These are phyloP conservation scores for Curvularia spicifera DNA, from an alignment of 2,329 filamentous ascomycete species.

Conservation along the genomic window DNA sequence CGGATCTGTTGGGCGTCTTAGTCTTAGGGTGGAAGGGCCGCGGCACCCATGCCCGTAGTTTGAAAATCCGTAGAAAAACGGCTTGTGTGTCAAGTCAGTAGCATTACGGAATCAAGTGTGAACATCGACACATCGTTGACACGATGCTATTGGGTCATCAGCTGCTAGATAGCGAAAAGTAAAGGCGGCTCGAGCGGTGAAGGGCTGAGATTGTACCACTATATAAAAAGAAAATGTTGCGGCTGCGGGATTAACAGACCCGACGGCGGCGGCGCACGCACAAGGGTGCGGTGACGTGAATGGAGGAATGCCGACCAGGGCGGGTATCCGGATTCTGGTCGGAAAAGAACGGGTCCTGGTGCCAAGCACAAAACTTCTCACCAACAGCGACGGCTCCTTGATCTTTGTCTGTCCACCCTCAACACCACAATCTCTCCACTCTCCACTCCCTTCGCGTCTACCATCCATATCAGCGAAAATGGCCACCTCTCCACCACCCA, in stretches of 20 bases:
- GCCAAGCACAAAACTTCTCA: slow-evolving; percentile 31
- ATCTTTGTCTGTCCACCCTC: slow-evolving; percentile 30
- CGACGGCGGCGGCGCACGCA: slow-evolving; percentile 13
- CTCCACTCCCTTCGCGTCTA: slow-evolving; percentile 29
- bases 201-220: background rate
- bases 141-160: background rate
- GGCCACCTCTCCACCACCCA: slow-evolving; percentile 51
- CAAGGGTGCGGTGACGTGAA: slow-evolving; percentile 20
- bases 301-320: slow-evolving; percentile 19
- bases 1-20: background rate
- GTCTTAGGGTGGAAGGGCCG: background rate
- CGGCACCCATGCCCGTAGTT: background rate
- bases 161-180: background rate
- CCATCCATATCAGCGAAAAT: slow-evolving; percentile 31
- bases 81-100: background rate
- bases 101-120: background rate
- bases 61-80: background rate
- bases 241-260: slow-evolving; percentile 18
- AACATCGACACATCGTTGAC: background rate
- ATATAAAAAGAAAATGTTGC: background rate
- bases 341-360: slow-evolving; percentile 21
- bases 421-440: slow-evolving; percentile 33
- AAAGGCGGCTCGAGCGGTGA: slow-evolving; percentile 1
- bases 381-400: slow-evolving; percentile 20
- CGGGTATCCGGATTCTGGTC: slow-evolving; percentile 21